Evolutionary conservation across 768 basidiomycete species (phyloP).

Genomic region (Crucibulum laeve): DNA sequence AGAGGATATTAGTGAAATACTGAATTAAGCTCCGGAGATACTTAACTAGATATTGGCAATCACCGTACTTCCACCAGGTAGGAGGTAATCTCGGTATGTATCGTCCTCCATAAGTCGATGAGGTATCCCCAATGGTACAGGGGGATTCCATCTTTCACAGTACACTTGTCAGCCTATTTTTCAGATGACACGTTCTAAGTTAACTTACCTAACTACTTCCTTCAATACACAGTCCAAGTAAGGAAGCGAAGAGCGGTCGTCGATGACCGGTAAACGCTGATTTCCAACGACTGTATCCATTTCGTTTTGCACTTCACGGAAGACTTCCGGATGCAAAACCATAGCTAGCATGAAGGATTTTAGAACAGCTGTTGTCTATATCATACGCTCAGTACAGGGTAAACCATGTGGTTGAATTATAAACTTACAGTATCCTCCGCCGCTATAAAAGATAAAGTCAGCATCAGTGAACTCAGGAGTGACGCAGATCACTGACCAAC

Average conservation of each 20-base stretch:
- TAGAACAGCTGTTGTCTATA: constrained; percentile 46
- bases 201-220: constrained; percentile 40
- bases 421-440: constrained; percentile 33
- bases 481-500: constrained; percentile 28
- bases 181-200: neutral
- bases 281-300: constrained; percentile 42
- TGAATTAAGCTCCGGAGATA: neutral
- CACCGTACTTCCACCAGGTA: constrained; percentile 41
- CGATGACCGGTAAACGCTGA: constrained; percentile 41
- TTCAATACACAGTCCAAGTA: constrained; percentile 45
- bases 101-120: constrained; percentile 51
- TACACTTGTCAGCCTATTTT: constrained; percentile 2
- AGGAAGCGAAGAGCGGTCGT: constrained; percentile 38
- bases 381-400: neutral
- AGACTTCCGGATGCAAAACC: constrained; percentile 46
- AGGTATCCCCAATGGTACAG: constrained; percentile 46
- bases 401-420: neutral
- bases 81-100: constrained; percentile 39
- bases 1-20: neutral
- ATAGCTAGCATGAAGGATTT: constrained; percentile 50
- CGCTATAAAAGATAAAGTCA: constrained; percentile 18
- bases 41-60: constrained; percentile 41
- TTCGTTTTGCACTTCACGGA: constrained; percentile 45
- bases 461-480: neutral
- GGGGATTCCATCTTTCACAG: constrained; percentile 38